Base-by-base conservation (phyloP, 2,329 filamentous ascomycete species). In the Diaporthe sp. region DNA sequence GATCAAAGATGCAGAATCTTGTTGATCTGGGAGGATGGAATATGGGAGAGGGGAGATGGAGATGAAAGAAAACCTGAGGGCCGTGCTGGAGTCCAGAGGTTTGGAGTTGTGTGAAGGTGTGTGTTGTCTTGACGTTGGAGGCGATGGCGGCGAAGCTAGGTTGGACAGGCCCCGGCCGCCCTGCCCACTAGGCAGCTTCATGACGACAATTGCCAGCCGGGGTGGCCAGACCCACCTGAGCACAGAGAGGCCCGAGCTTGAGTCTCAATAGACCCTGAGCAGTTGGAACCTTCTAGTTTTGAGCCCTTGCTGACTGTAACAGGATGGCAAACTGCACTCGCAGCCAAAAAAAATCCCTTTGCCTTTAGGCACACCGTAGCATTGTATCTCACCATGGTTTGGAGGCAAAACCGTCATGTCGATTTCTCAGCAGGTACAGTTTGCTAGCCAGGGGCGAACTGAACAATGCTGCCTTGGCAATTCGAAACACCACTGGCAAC, bases 191-290 rank as follows among this genome's bases (percentile, higher is more conserved):
- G 74, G 74, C 74, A 76, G 57, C 72, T 73, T 67, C 72, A 53
- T 67, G 72, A 76, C 73, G 74, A 76, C 72, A 73, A 76, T 69
- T 76, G 49, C 72, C 68, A 65, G 61, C 65, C 67, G 58, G 69
- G 72, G 51, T 55, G 49, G 46, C 49, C 13, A 67, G 72, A 65
- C 73, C 72, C 74, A 65, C 61, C 44, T 65, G 61, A 49, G 25
- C 61, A 67, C 72, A 59, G n/a, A 51, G 55, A 15, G 61, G 62
- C 76, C 77, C 77, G 77, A 79, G 77, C 78, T 79, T 72, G 65
- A 78, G 65, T 70, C 71, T 75, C 78, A 78, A 77, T 77, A 80
- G 77, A 68, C 77, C 78, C 78, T 75, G 78, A 77, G 78, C 49
- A 28, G 34, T 39, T 73, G 61, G 61, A 75, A 59, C 53, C 61